A percentile compares a stretch with the other conserved stretches of the same genome.
Evolutionary conservation across 1,284 basidiomycete genomes (phyloP).

Genomic region (Microbotryum intermedium): DNA sequence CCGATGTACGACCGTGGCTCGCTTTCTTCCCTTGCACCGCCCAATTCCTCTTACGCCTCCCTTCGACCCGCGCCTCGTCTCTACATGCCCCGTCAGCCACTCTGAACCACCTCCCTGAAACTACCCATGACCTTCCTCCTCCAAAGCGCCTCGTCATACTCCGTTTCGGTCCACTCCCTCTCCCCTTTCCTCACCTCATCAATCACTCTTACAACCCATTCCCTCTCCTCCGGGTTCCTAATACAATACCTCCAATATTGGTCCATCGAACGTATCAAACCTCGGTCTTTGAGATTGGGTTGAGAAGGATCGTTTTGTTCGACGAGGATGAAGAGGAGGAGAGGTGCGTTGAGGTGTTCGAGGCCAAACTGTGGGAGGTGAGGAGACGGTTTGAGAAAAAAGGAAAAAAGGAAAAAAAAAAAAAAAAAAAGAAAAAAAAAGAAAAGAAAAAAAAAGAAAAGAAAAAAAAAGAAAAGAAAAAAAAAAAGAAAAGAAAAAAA

Average conservation of each 20-base stretch:
- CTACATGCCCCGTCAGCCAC: not conserved
- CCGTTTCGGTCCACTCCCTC: constrained; percentile 1
- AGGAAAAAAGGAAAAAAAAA: no score
- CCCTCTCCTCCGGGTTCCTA: constrained; percentile 9
- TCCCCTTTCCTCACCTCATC: constrained; percentile 1
- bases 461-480: no score
- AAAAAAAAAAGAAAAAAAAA: no score
- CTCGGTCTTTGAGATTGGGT: not conserved
- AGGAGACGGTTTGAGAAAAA: not conserved
- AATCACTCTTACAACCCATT: not conserved
- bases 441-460: no score
- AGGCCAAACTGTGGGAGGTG: constrained; percentile 13
- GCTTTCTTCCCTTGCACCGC: not conserved
- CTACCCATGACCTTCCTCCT: not conserved
- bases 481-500: no score
- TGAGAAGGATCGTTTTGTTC: constrained; percentile 1
- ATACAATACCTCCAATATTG: constrained; percentile 22
- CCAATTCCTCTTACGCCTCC: not conserved
- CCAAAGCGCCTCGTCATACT: constrained; percentile 7
- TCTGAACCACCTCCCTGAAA: not conserved
- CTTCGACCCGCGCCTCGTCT: not conserved
- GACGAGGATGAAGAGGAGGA: constrained; percentile 19
- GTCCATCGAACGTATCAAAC: constrained; percentile 13
- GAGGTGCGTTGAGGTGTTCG: constrained; percentile 15
- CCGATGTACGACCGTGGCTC: not conserved